Evolutionary conservation across 345 rosid species (phyloP).

Genomic region (Corymbia maculata): DNA sequence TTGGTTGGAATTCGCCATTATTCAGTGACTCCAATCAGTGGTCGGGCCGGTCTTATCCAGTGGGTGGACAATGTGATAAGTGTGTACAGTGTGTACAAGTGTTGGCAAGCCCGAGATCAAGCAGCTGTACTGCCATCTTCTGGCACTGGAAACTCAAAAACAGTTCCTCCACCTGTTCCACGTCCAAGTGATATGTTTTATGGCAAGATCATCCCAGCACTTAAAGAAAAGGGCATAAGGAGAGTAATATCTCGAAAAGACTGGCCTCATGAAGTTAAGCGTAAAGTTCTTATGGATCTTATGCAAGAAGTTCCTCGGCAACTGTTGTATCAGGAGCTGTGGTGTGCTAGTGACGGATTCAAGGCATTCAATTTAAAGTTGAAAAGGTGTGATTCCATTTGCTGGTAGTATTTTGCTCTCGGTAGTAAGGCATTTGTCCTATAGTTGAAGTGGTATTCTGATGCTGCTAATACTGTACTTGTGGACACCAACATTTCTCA

Average conservation of each 20-base stretch:
- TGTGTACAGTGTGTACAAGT: conserved; percentile 76
- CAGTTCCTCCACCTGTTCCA: conserved; percentile 63
- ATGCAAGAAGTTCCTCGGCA: conserved; percentile 87
- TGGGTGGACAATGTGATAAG: conserved; percentile 88
- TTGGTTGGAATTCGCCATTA: conserved; percentile 66
- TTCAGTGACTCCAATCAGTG: conserved; percentile 90
- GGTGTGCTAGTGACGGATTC: conserved; percentile 98
- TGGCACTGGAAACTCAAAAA: conserved; percentile 44
- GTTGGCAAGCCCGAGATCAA: conserved; percentile 82
- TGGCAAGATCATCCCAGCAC: conserved; percentile 95
- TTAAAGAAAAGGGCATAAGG: conserved; percentile 88
- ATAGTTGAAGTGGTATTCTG: neutral
- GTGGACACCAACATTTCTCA: neutral
- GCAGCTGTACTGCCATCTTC: conserved; percentile 46
- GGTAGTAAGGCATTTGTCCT: neutral
- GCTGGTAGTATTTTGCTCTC: neutral
- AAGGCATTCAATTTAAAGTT: conserved; percentile 78
- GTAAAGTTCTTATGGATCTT: conserved; percentile 81
- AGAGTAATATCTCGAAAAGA: conserved; percentile 93
- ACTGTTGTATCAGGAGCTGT: conserved; percentile 84
- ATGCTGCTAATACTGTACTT: neutral
- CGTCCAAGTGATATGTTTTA: conserved; percentile 97
- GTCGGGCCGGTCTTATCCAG: conserved; percentile 90
- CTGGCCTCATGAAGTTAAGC: conserved; percentile 98
- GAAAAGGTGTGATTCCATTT: conserved; percentile 42